Base-by-base conservation (phyloP, 2,329 filamentous ascomycete genomes). In the Ceratocystis destructans region DNA sequence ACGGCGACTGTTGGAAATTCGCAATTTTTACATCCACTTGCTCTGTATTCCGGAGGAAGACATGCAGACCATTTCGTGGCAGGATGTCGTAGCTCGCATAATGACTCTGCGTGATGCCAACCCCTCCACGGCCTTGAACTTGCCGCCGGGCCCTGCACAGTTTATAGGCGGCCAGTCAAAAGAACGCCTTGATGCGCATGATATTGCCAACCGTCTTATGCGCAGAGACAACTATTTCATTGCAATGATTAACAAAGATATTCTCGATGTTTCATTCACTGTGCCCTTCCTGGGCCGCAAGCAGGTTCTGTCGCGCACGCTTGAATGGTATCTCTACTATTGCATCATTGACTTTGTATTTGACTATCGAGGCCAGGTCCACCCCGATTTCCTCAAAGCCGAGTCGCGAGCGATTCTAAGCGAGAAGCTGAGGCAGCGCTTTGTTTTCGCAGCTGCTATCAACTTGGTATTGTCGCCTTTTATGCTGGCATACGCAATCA, bases 191-290 rank as follows among this genome's bases (percentile, higher is more conserved):
- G 94, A 96, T 75, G 94, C 94, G 10, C 90, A 96, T 72, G 94
- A 96, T 72, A 97, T 99, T 74, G 94, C 94, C 5, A 99, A 97
- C 73, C 85, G 94, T 41, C 77, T 99, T 59, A 97, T 99, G 94
- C 87, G 94, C 68, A 88, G 90, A 72, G 93, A 96, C 69, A 99
- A 99, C 72, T 99, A 96, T 72, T 83, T 96, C 69, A 96, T 99
- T 71, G 94, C 94, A 3, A 80, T 99, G 72, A 90, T 97, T 77
- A 99, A 99, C 79, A 97, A 99, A 75, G 94, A 97, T 69, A 84
- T 97, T 46, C 76, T 99, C 53, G 87, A 99, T 73, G 79, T 97
- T 59, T 91, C 89, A 0, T 81, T 96, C 2, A 90, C 90, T 1
- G 76, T 99, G 1, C 94, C 94, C 0, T 92, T 96, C 69, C 72